phyloP scores from a whole-genome alignment of 2,329 filamentous ascomycete genomes.

The Fonsecaea pugnacius region DNA sequence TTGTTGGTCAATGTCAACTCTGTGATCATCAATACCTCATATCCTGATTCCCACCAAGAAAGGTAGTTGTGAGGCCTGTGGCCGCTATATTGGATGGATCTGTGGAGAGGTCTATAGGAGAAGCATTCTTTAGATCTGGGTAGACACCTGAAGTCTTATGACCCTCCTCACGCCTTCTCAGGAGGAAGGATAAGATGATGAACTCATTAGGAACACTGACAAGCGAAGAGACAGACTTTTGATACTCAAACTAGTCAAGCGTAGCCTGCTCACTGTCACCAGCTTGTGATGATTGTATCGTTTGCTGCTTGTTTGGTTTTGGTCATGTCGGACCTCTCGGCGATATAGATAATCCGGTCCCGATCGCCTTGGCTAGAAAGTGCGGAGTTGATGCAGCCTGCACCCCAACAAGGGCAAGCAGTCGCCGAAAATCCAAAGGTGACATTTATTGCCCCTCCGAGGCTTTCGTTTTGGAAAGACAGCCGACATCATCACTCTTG shows the following conservation, averaged over 20 bases:
- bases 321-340: not conserved
- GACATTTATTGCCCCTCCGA: constrained; percentile 13
- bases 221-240: not conserved
- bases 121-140: not conserved
- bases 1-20: not conserved
- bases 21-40: not conserved
- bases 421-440: constrained; percentile 2
- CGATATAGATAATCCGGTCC: constrained; percentile 9
- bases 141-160: not conserved
- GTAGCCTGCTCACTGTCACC: not conserved
- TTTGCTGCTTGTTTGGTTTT: not conserved
- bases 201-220: not conserved
- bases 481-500: constrained; percentile 2
- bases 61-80: not conserved
- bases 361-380: constrained; percentile 1
- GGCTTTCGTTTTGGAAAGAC: constrained; percentile 16
- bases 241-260: not conserved
- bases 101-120: not conserved
- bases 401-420: not conserved
- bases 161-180: not conserved
- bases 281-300: not conserved
- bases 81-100: not conserved
- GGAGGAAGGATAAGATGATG: not conserved
- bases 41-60: not conserved
- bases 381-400: not conserved